A percentile compares a stretch with the other conserved stretches of the same genome.
Evolutionary conservation across 2,329 filamentous ascomycete genomes (phyloP).

Genomic region (Claviceps arundinis): DNA sequence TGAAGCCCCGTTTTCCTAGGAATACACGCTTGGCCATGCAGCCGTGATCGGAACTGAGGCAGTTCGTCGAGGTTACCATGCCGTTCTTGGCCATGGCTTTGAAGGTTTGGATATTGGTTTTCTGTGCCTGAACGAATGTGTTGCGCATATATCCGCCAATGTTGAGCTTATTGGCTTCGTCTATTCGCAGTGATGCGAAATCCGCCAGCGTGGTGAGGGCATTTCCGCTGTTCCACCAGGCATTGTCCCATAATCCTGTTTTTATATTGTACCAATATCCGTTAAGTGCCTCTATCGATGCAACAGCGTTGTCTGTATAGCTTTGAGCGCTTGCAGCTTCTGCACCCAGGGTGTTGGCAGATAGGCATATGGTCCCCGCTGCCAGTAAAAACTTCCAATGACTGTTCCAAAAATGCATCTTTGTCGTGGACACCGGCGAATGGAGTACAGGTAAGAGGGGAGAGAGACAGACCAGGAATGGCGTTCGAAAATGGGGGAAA

Average conservation of each 20-base stretch:
- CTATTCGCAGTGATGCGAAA: conserved; percentile 24
- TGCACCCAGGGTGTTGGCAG: background rate
- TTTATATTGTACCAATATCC: conserved; percentile 42
- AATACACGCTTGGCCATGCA: conserved; percentile 23
- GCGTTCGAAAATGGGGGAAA: too few relatives aligned
- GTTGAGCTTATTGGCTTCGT: conserved; percentile 23
- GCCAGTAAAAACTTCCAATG: conserved; percentile 2
- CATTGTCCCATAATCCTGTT: conserved; percentile 50
- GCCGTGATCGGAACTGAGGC: conserved; percentile 14
- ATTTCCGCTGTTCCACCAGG: conserved; percentile 66
- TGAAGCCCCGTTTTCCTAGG: conserved; percentile 18
- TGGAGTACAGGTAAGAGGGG: background rate
- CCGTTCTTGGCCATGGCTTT: conserved; percentile 25
- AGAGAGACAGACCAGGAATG: background rate
- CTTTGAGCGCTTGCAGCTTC: conserved; percentile 9
- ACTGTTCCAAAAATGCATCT: background rate
- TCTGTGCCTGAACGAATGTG: conserved; percentile 33
- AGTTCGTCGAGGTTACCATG: conserved; percentile 25
- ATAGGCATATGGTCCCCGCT: conserved; percentile 2
- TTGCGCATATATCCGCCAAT: conserved; percentile 28
- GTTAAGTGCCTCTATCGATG: conserved; percentile 34
- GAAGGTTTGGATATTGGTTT: conserved; percentile 20
- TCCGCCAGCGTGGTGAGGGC: conserved; percentile 49
- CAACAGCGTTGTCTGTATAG: conserved; percentile 21
- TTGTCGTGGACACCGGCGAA: background rate